These are phyloP conservation scores for Trematosphaeria pertusa DNA, from an alignment of 2,329 filamentous ascomycete genomes.

Conservation along the genomic window DNA sequence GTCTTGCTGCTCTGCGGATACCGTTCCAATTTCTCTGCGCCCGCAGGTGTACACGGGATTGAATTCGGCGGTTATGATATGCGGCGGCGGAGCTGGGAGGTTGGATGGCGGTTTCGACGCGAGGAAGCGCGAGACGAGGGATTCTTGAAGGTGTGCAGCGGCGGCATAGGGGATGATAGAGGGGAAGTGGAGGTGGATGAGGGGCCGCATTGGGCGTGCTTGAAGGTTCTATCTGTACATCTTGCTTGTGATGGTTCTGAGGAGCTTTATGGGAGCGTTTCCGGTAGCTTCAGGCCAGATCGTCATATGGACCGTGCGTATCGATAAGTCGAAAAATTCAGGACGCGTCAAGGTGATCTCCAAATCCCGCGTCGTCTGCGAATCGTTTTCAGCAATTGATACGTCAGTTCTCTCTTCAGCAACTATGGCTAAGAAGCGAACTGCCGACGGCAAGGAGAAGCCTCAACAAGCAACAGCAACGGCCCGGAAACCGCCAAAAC, in stretches of 20 bases:
- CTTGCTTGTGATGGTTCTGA: not conserved
- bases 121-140: slow-evolving; percentile 64
- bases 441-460: slow-evolving; percentile 31
- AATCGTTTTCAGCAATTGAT: no score
- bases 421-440: slow-evolving; percentile 33
- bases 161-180: slow-evolving; percentile 61
- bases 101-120: slow-evolving; percentile 62
- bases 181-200: slow-evolving; percentile 68
- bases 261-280: no score
- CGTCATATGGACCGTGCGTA: slow-evolving; percentile 11
- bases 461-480: slow-evolving; percentile 4
- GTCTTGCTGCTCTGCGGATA: slow-evolving; percentile 56
- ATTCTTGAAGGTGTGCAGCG: slow-evolving; percentile 64
- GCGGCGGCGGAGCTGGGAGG: slow-evolving; percentile 62
- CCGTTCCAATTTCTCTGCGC: slow-evolving; percentile 70
- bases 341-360: slow-evolving; percentile 8
- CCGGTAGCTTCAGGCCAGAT: slow-evolving; percentile 5
- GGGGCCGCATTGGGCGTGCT: slow-evolving; percentile 56
- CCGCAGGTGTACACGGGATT: slow-evolving; percentile 88
- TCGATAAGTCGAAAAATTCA: slow-evolving; percentile 26
- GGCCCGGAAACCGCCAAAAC: slow-evolving; percentile 6
- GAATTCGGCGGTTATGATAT: slow-evolving; percentile 82
- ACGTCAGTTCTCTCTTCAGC: no score
- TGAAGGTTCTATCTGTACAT: slow-evolving; percentile 8
- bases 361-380: not conserved